These are phyloP conservation scores for Nicotiana tabacum DNA, from an alignment of 257 asterid species.

Conservation along the genomic window DNA sequence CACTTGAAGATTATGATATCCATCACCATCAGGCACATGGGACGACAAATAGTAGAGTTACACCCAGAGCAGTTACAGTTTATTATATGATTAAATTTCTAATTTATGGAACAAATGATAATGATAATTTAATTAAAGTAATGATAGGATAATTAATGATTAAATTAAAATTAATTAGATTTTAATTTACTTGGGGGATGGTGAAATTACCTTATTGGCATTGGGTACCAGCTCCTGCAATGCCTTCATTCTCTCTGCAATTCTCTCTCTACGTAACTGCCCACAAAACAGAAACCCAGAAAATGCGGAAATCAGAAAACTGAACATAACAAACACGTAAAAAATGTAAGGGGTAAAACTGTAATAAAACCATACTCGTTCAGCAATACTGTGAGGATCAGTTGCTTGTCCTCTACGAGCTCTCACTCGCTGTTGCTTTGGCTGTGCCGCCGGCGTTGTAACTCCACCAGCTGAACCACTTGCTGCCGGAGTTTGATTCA, in stretches of 20 bases:
- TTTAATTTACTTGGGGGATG: not conserved
- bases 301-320: slow-evolving; percentile 20
- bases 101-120: not conserved
- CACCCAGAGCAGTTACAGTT: not conserved
- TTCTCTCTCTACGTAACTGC: slow-evolving; percentile 97
- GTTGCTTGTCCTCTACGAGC: slow-evolving; percentile 99
- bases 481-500: slow-evolving; percentile 40
- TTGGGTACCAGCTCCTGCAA: slow-evolving; percentile 93
- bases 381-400: slow-evolving; percentile 98
- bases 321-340: slow-evolving; percentile 1
- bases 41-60: not conserved
- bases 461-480: slow-evolving; percentile 64
- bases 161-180: not conserved
- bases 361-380: slow-evolving; percentile 53
- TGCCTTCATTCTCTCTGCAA: slow-evolving; percentile 94
- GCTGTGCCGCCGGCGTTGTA: slow-evolving; percentile 48
- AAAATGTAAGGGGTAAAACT: slow-evolving; percentile 10
- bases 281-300: slow-evolving; percentile 15
- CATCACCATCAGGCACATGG: not conserved
- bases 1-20: not conserved
- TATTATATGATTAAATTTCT: not conserved
- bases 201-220: slow-evolving; percentile 65
- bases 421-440: slow-evolving; percentile 86
- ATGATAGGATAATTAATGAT: not conserved
- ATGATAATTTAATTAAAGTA: not conserved